Percentiles rank a stretch among this genome's conserved stretches.
Evolutionary conservation across 345 rosid species (phyloP).

Genomic region (Bretschneidera sinensis): DNA sequence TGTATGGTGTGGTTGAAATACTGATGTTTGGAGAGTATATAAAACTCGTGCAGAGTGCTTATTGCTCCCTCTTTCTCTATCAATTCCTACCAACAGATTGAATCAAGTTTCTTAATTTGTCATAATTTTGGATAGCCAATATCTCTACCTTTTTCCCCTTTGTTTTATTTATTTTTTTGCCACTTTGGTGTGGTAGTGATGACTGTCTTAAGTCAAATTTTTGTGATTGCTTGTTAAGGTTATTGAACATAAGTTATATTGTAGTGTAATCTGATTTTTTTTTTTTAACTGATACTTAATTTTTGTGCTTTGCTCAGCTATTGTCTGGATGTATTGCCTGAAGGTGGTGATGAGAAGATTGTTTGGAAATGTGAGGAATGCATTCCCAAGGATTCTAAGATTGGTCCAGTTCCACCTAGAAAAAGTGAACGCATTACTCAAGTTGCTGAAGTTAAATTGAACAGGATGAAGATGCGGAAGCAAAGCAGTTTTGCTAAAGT

Average conservation of each 20-base stretch:
- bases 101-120: too few species aligned
- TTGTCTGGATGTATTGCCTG: slow-evolving; percentile 15
- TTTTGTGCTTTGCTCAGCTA: slow-evolving; percentile 16
- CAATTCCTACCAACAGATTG: too few species aligned
- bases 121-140: too few species aligned
- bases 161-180: too few species aligned
- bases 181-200: neutral
- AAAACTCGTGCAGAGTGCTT: too few species aligned
- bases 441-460: slow-evolving; percentile 11
- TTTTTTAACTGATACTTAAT: neutral
- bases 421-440: slow-evolving; percentile 19
- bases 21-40: too few species aligned
- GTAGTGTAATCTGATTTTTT: neutral
- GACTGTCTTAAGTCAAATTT: neutral
- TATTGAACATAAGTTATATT: neutral
- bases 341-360: slow-evolving; percentile 2
- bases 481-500: neutral
- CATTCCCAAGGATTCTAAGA: slow-evolving; percentile 7
- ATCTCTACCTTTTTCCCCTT: too few species aligned
- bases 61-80: too few species aligned
- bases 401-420: slow-evolving; percentile 5
- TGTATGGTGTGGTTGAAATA: too few species aligned
- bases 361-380: slow-evolving; percentile 24
- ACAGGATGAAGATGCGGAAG: slow-evolving; percentile 10
- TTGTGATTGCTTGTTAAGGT: neutral